These are phyloP conservation scores for Forsythia viridissima DNA, from an alignment of 257 asterid species.

Conservation along the genomic window DNA sequence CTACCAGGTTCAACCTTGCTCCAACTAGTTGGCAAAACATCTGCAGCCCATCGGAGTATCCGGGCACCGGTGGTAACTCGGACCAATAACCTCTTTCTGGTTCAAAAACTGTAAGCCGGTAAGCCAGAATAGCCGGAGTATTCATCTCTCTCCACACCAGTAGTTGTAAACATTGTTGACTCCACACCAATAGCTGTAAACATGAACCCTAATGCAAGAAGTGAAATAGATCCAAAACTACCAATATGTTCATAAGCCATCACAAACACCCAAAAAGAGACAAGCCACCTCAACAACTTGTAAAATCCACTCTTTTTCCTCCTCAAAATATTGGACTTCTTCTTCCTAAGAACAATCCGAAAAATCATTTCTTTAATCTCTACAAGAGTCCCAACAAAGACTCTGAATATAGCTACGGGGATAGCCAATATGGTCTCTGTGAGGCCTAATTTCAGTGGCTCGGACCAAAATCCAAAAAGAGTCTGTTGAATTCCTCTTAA, in stretches of 20 bases:
- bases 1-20: too few species aligned
- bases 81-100: too few species aligned
- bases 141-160: background rate
- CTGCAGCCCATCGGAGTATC: too few species aligned
- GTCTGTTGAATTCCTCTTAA: slow-evolving; percentile 82
- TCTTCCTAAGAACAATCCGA: slow-evolving; percentile 49
- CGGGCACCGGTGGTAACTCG: too few species aligned
- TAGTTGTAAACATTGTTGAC: slow-evolving; percentile 66
- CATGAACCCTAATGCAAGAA: slow-evolving; percentile 68
- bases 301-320: slow-evolving; percentile 65
- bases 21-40: too few species aligned
- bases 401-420: slow-evolving; percentile 77
- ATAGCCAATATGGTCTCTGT: slow-evolving; percentile 83
- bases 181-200: slow-evolving; percentile 60
- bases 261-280: slow-evolving; percentile 87
- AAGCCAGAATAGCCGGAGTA: too few species aligned
- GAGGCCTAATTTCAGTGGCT: slow-evolving; percentile 80
- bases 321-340: slow-evolving; percentile 35
- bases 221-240: slow-evolving; percentile 54
- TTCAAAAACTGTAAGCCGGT: too few species aligned
- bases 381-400: slow-evolving; percentile 68
- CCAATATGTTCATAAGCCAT: slow-evolving; percentile 82
- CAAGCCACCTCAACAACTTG: slow-evolving; percentile 70
- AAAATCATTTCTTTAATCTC: slow-evolving; percentile 57
- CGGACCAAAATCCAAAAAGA: slow-evolving; percentile 83